phyloP scores from a whole-genome alignment of 1,284 basidiomycete genomes.

The Macrocystidia cucumis region DNA sequence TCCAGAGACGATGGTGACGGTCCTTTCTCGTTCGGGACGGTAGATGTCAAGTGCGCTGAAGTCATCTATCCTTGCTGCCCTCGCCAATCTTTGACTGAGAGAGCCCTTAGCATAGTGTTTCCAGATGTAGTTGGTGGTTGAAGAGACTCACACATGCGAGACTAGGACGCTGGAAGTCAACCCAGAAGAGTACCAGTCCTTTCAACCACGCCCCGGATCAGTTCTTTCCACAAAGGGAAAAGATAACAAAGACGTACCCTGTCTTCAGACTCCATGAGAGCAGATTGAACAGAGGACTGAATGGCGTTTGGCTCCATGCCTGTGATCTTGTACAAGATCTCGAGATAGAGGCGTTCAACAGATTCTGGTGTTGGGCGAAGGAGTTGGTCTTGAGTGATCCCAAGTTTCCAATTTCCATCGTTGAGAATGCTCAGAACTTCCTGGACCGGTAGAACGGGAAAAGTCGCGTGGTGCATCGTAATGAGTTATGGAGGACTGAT shows the following conservation, averaged over 20 bases:
- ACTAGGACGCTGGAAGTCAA: conserved; percentile 56
- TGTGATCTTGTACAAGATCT: conserved; percentile 67
- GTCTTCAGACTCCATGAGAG: conserved; percentile 45
- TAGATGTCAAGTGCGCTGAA: conserved; percentile 73
- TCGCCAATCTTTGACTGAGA: conserved; percentile 56
- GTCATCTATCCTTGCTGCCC: conserved; percentile 67
- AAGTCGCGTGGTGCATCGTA: no score
- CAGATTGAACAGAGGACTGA: conserved; percentile 48
- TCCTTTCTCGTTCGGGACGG: conserved; percentile 65
- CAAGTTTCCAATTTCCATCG: conserved; percentile 69
- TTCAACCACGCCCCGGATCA: conserved; percentile 6
- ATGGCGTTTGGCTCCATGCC: conserved; percentile 53
- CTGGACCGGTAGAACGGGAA: no score
- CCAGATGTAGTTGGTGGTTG: neutral
- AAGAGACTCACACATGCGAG: conserved; percentile 48
- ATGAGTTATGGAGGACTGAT: no score
- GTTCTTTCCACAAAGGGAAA: neutral
- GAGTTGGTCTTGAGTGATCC: conserved; percentile 64
- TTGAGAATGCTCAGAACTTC: no score
- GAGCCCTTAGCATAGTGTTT: conserved; percentile 4
- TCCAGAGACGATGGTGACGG: conserved; percentile 70
- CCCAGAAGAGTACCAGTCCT: conserved; percentile 60
- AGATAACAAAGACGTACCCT: conserved; percentile 31
- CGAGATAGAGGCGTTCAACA: conserved; percentile 59
- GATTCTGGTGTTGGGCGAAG: conserved; percentile 62